A percentile compares a stretch with the other conserved stretches of the same genome.
phyloP scores from a whole-genome alignment of 805 yeast genomes.

The Nadsonia fulvescens region DNA sequence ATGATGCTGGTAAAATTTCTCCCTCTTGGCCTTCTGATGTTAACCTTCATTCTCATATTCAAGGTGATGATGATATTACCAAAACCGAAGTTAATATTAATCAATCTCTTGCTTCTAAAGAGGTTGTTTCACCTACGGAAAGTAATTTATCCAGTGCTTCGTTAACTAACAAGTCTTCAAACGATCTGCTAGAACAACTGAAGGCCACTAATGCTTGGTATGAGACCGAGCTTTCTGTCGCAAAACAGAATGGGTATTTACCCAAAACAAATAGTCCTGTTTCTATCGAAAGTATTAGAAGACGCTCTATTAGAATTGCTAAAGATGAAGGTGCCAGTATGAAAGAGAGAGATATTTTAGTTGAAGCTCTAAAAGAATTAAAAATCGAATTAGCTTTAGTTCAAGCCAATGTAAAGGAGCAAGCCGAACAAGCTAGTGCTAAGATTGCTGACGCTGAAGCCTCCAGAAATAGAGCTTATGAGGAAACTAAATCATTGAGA shows the following conservation, averaged over 20 bases:
- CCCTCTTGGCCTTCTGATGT: no score
- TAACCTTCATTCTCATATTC: no score
- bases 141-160: no score
- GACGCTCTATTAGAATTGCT: slow-evolving; percentile 14
- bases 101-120: no score
- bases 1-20: no score
- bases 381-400: slow-evolving; percentile 13
- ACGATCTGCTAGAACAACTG: slow-evolving; percentile 13
- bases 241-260: slow-evolving; percentile 13
- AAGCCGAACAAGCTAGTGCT: slow-evolving; percentile 15
- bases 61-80: slow-evolving; percentile 1
- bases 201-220: slow-evolving; percentile 17
- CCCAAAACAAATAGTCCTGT: slow-evolving; percentile 14
- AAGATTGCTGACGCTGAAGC: no score
- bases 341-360: slow-evolving; percentile 14
- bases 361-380: slow-evolving; percentile 13
- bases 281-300: slow-evolving; percentile 12
- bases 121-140: no score
- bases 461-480: no score
- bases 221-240: slow-evolving; percentile 14
- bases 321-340: slow-evolving; percentile 11
- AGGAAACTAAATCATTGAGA: slow-evolving; percentile 1
- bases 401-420: slow-evolving; percentile 10
- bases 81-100: slow-evolving; percentile 4
- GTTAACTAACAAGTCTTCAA: no score